phyloP scores from a whole-genome alignment of 129 eudicot species.

The Rutidosis leptorrhynchoides region DNA sequence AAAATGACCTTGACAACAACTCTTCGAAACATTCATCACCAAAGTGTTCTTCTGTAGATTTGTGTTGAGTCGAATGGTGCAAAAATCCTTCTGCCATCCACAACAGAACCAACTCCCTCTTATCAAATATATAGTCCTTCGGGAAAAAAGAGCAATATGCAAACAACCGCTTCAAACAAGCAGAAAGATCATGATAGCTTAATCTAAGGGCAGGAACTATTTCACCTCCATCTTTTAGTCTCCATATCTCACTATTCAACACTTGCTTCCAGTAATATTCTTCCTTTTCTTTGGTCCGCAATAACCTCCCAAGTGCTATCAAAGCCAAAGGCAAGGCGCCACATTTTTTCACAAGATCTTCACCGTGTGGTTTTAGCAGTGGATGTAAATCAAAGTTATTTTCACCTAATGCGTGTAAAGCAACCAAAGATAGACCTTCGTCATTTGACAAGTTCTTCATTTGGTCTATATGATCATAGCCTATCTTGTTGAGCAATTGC shows the following conservation, averaged over 20 bases:
- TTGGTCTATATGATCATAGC: not conserved
- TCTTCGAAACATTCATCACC: too few species aligned
- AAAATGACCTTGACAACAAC: too few species aligned
- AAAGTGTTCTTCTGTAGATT: not conserved
- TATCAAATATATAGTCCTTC: slow-evolving; percentile 34
- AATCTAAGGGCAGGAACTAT: slow-evolving; percentile 28
- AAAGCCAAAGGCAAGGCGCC: slow-evolving; percentile 19
- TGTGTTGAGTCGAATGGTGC: too few species aligned
- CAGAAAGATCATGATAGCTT: slow-evolving; percentile 39
- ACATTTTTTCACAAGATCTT: slow-evolving; percentile 13
- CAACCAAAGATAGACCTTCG: not conserved
- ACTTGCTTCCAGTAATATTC: slow-evolving; percentile 15
- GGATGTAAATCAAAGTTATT: slow-evolving; percentile 6
- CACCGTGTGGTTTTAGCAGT: not conserved
- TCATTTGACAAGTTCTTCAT: not conserved
- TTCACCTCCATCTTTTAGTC: not conserved
- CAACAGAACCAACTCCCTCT: slow-evolving; percentile 5
- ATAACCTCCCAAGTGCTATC: slow-evolving; percentile 3
- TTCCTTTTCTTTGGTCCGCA: not conserved
- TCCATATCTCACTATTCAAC: slow-evolving; percentile 23
- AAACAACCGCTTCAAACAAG: slow-evolving; percentile 31
- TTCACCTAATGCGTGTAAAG: slow-evolving; percentile 4
- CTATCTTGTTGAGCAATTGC: slow-evolving; percentile 36
- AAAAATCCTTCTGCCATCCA: too few species aligned
- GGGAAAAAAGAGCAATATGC: slow-evolving; percentile 41